phyloP scores from a whole-genome alignment of 1,139 yeast genomes.

The Candida sp. region DNA sequence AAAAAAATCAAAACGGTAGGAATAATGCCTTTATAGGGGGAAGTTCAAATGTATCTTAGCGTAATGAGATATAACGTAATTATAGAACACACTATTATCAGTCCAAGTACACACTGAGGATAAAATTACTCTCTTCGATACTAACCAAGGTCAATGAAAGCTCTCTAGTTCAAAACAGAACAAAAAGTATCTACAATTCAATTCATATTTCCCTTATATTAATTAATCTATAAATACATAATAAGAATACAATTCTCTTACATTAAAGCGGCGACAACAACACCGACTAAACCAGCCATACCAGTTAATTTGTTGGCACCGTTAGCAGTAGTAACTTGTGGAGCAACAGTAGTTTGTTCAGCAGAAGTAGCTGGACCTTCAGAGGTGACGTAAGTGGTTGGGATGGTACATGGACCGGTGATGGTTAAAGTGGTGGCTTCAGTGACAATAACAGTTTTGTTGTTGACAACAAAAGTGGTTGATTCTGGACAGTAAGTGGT shows the following conservation, averaged over 20 bases:
- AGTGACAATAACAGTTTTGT: conserved; percentile 44
- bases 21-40: no score
- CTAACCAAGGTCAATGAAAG: no score
- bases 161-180: no score
- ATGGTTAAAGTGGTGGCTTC: conserved; percentile 45
- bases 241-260: conserved; percentile 18
- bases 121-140: no score
- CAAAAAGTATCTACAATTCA: no score
- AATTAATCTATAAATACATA: not conserved
- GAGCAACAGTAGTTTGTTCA: conserved; percentile 13
- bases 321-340: conserved; percentile 14
- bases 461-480: conserved; percentile 39
- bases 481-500: conserved; percentile 47
- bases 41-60: no score
- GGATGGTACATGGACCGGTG: conserved; percentile 46
- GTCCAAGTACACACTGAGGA: no score
- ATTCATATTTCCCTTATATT: no score
- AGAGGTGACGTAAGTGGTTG: conserved; percentile 38
- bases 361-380: conserved; percentile 12
- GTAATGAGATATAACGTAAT: no score
- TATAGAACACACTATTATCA: no score
- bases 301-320: conserved; percentile 19
- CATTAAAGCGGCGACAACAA: conserved; percentile 49
- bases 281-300: conserved; percentile 47
- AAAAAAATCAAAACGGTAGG: no score